Evolutionary conservation across 208 protist genomes (phyloP).

Genomic region (Borovskyia barvae): DNA sequence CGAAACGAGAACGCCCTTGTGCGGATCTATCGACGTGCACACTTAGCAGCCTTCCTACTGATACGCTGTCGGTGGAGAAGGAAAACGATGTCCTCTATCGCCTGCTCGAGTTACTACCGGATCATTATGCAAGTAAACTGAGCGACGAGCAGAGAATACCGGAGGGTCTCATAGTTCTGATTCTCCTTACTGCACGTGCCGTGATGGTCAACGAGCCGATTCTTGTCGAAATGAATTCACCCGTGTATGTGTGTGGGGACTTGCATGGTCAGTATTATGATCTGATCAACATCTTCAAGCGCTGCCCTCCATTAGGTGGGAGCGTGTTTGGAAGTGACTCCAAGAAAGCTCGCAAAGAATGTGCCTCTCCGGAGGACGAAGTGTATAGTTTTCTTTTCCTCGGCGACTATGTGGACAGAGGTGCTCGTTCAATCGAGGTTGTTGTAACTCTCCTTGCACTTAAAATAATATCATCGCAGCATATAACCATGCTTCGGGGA

Average conservation of each 20-base stretch:
- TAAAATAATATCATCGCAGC: constrained; percentile 97
- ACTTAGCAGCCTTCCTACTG: constrained; percentile 49
- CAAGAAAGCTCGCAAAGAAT: constrained; percentile 9
- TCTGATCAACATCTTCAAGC: constrained; percentile 94
- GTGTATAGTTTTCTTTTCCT: constrained; percentile 94
- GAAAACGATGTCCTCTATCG: constrained; percentile 76
- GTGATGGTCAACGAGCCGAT: constrained; percentile 75
- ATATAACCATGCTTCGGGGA: constrained; percentile 98
- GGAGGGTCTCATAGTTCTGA: constrained; percentile 60
- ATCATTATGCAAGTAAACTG: constrained; percentile 58
- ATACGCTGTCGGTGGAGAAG: constrained; percentile 60
- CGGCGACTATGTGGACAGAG: constrained; percentile 98
- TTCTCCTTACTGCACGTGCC: constrained; percentile 47
- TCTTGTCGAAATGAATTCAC: constrained; percentile 66
- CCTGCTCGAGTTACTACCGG: constrained; percentile 67
- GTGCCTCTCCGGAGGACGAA: constrained; percentile 2
- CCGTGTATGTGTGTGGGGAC: constrained; percentile 97
- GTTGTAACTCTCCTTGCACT: constrained; percentile 89
- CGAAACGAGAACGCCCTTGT: constrained; percentile 11
- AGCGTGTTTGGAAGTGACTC: constrained; percentile 29
- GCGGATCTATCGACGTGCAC: constrained; percentile 47
- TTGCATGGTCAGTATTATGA: constrained; percentile 98
- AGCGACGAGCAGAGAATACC: constrained; percentile 59
- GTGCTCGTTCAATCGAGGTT: constrained; percentile 96
- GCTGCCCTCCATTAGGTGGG: constrained; percentile 63